Evolutionary conservation across 75 land plant species (phyloP), one percentile per base, ranked within the genome.

Genomic region (Selaginella tamariscina): DNA sequence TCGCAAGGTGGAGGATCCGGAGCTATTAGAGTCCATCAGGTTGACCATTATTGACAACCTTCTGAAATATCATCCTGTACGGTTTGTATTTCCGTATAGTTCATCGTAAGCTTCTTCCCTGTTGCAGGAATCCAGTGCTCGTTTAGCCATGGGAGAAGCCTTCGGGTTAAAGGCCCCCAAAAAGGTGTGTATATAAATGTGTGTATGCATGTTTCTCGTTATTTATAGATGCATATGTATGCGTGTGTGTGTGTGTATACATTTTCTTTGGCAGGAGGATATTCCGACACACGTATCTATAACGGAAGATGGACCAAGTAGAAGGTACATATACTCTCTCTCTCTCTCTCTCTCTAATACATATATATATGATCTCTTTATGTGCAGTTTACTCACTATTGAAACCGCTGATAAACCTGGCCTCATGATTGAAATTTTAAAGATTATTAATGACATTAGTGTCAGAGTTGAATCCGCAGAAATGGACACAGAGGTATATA

Each of bases 331-430:
- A 39, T 29, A 26, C 30, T 63, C 32, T 32, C 21, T 49, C 54
- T 59, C 26, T 59, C 8, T 8, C 5, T 23, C 8, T 8, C n/a
- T 18, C 32, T 65, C 0, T 1, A 27, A 21, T 21, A 57, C 29
- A 18, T 2, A 1, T 70, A 29, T 1, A 30, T 27, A 9, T 27
- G 20, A 15, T 56, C 71, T 69, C 29, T 55, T 24, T 32, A 30
- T 70, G 5, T 75, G 64, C 82, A 95, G 92, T 70, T 71, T 84
- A 77, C 83, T 95, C 26, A 82, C 59, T 49, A 78, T 95, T 31
- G 97, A 95, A 71, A 86, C 97, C 30, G 92, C 88, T 56, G 99
- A 95, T 73, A 74, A 90, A 22, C 89, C 99, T 30, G 97, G 99
- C 32, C 71, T 95, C 56, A 64, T 95, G 59, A 32, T 93, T 65